phyloP scores from a whole-genome alignment of 441 rosid species.

The Dalechampia spathulata region DNA sequence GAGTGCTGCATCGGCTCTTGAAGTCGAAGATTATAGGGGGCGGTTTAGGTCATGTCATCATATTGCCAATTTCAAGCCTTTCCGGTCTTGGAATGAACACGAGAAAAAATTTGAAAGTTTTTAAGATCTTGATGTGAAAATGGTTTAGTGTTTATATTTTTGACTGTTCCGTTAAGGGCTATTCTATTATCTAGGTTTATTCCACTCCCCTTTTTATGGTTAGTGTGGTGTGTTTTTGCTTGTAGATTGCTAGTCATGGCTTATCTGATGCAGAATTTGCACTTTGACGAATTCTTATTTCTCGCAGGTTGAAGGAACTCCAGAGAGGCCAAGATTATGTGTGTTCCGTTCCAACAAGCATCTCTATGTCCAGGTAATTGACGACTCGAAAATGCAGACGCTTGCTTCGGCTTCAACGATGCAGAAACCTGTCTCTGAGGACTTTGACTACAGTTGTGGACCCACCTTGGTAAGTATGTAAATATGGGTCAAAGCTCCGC shows the following conservation, averaged over 20 bases:
- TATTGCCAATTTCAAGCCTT: too few species aligned
- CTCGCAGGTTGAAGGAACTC: conserved; percentile 62
- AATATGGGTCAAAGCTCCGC: too few species aligned
- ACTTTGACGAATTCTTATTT: not conserved
- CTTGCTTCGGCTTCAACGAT: conserved; percentile 85
- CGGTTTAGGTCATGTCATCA: too few species aligned
- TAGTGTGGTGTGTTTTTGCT: not conserved
- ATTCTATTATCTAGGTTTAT: too few species aligned
- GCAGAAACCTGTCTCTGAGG: conserved; percentile 67
- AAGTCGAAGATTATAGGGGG: too few species aligned
- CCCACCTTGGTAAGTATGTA: conserved; percentile 63
- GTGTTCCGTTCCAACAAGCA: conserved; percentile 93
- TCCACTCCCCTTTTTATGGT: too few species aligned
- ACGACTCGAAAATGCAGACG: conserved; percentile 96
- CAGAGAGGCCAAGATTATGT: conserved; percentile 76
- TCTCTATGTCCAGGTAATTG: conserved; percentile 88
- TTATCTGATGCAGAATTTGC: not conserved
- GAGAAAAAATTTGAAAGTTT: too few species aligned
- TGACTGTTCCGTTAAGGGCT: too few species aligned
- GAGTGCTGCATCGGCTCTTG: too few species aligned
- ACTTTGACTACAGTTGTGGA: conserved; percentile 49
- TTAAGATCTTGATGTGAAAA: too few species aligned
- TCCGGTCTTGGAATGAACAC: too few species aligned
- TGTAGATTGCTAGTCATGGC: not conserved
- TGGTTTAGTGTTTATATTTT: too few species aligned